Percentiles rank a stretch among this genome's conserved stretches.
Conservation (phyloP, 2,329 filamentous ascomycete species). For the Diaporthe longicolla region DNA sequence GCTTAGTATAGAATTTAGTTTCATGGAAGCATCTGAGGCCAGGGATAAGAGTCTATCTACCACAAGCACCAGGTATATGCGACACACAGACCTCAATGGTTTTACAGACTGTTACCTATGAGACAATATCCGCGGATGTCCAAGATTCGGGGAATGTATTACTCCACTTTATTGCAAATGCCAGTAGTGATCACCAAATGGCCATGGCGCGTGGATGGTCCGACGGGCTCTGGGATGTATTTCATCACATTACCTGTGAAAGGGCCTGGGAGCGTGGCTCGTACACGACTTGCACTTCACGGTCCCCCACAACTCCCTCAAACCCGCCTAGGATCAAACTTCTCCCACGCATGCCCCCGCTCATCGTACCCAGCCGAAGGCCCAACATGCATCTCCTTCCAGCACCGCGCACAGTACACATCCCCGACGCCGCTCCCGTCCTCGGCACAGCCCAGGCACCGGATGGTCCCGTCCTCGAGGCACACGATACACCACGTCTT, state of each 20-base stretch:
- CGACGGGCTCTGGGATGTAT: neutral
- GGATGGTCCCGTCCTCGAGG: constrained; percentile 80
- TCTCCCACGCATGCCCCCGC: constrained; percentile 76
- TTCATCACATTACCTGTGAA: too few species aligned
- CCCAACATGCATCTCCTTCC: constrained; percentile 84
- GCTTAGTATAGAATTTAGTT: too few species aligned
- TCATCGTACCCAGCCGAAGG: constrained; percentile 79
- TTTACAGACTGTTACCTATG: neutral
- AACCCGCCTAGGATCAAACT: constrained; percentile 53
- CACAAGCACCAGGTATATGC: neutral
- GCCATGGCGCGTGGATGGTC: neutral
- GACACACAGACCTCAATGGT: neutral
- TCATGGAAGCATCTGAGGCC: neutral
- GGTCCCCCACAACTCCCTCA: neutral
- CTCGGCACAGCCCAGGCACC: constrained; percentile 78
- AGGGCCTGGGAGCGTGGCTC: too few species aligned
- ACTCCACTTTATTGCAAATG: neutral
- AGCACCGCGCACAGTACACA: constrained; percentile 83
- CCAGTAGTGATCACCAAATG: neutral
- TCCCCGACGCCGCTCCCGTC: constrained; percentile 57
- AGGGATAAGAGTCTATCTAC: neutral
- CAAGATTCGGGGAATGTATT: neutral
- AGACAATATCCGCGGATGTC: neutral
- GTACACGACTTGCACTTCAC: neutral
- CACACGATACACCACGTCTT: constrained; percentile 88